Evolutionary conservation across 2,329 filamentous ascomycete species (phyloP), one percentile per base, ranked within the genome.

Genomic region (Rutstroemia sp.): DNA sequence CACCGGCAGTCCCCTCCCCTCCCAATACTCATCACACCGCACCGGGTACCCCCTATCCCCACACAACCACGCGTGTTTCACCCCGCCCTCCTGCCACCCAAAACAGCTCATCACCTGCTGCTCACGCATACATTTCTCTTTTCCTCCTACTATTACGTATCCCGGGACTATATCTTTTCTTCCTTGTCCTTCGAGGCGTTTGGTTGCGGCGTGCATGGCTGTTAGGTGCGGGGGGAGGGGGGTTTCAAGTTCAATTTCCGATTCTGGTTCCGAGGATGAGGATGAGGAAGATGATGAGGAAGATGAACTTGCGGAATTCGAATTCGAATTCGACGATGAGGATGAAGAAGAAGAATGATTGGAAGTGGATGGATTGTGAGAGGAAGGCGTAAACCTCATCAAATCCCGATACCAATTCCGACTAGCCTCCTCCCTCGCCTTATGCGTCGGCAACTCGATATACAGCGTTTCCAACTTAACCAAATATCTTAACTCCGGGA

Each of bases 81-180:
- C 19, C 2, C 53, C 46, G 19, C 47, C 53, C 4, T 44, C 25
- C 30, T 50, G 53, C 53, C 46, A 38, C 6, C 53, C 53, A 44
- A 50, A 55, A 55, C 53, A 49, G 16, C 46, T 50, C 5, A 42
- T 23, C n/a, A 55, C 25, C 46, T 55, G 53, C n/a, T 55, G 53
- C n/a, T 55, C 48, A 4, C 53, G 21, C 25, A 50, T n/a, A 5
- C 6, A 23, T 9, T 14, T 48, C 7, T 55, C 40, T 10, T 55
- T 21, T 1, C 17, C 38, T 2, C 36, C 27, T n/a, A 55, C n/a
- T 1, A 55, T 10, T 12, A 34, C 27, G 5, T 44, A 50, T 6
- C 53, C 46, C 3, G 53, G 53, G 9, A 50, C 53, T 3, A 44
- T 6, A 25, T 55, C 46, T 19, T 38, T 38, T 2, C 46, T 5